These are phyloP conservation scores for Tuber brumale DNA, from an alignment of 495 filamentous ascomycete genomes.

Conservation along the genomic window DNA sequence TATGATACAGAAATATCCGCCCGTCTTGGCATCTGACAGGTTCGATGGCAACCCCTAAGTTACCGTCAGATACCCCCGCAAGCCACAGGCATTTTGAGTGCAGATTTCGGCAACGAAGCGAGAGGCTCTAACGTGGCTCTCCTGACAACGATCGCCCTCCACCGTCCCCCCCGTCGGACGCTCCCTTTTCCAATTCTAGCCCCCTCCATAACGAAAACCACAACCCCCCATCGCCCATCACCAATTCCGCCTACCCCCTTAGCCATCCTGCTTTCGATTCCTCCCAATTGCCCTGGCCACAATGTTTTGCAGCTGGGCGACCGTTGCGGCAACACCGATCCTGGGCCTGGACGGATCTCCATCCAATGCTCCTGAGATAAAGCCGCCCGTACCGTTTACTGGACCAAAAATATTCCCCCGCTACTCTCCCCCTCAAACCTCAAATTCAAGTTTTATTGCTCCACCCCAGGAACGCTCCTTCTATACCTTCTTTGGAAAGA, in stretches of 20 bases:
- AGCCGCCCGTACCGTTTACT: constrained; percentile 25
- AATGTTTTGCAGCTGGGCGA: constrained; percentile 42
- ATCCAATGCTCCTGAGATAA: background rate
- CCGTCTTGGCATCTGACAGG: background rate
- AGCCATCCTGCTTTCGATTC: constrained; percentile 6
- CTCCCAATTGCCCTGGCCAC: constrained; percentile 34
- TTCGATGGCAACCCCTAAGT: background rate
- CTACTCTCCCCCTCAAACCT: constrained; percentile 36
- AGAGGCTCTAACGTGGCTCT: background rate
- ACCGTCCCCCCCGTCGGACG: background rate
- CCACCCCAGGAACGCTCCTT: constrained; percentile 29
- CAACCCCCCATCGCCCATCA: background rate
- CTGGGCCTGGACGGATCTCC: background rate
- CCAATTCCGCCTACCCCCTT: background rate
- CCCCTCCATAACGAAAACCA: background rate
- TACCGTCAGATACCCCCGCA: background rate
- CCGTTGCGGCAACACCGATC: constrained; percentile 29
- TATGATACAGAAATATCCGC: background rate
- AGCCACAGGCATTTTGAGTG: background rate
- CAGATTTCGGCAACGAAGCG: background rate
- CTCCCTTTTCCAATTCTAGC: background rate
- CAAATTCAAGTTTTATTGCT: constrained; percentile 25
- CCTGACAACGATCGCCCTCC: background rate
- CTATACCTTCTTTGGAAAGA: constrained; percentile 38
- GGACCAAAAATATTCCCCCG: constrained; percentile 31